Conservation (phyloP, 441 rosid species). For the Daphne laureola region DNA sequence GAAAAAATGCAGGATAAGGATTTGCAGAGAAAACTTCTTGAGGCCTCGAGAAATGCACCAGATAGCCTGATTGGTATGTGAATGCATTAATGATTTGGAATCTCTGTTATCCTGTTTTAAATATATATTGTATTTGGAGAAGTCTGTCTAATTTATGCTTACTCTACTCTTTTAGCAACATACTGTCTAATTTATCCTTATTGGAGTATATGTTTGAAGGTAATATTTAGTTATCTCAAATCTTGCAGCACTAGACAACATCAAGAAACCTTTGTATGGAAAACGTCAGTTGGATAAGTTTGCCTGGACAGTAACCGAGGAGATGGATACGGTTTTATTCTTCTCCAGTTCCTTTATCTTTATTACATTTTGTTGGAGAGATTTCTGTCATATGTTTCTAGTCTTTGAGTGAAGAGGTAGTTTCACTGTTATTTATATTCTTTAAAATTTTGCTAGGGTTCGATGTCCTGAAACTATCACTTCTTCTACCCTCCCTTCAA, state of each 20-base stretch:
- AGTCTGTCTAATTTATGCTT: slow-evolving; percentile 10
- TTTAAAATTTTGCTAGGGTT: too few species aligned
- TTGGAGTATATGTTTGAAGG: slow-evolving; percentile 3
- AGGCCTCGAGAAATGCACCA: slow-evolving; percentile 44
- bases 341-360: background rate
- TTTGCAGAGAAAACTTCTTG: slow-evolving; percentile 54
- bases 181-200: slow-evolving; percentile 8
- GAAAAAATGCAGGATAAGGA: slow-evolving; percentile 49
- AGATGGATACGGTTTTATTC: slow-evolving; percentile 70
- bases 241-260: slow-evolving; percentile 77
- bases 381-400: too few species aligned
- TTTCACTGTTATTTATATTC: too few species aligned
- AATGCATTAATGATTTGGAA: background rate
- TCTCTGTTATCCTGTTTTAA: slow-evolving; percentile 3
- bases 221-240: slow-evolving; percentile 16
- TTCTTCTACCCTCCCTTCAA: too few species aligned
- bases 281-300: slow-evolving; percentile 93
- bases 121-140: slow-evolving; percentile 6
- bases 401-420: too few species aligned
- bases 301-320: slow-evolving; percentile 88
- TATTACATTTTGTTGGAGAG: too few species aligned
- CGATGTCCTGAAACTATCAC: too few species aligned
- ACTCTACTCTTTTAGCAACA: slow-evolving; percentile 2
- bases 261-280: slow-evolving; percentile 80
- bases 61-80: slow-evolving; percentile 66